phyloP scores from a whole-genome alignment of 2,329 filamentous ascomycete genomes.

The Fusarium nelsonii region DNA sequence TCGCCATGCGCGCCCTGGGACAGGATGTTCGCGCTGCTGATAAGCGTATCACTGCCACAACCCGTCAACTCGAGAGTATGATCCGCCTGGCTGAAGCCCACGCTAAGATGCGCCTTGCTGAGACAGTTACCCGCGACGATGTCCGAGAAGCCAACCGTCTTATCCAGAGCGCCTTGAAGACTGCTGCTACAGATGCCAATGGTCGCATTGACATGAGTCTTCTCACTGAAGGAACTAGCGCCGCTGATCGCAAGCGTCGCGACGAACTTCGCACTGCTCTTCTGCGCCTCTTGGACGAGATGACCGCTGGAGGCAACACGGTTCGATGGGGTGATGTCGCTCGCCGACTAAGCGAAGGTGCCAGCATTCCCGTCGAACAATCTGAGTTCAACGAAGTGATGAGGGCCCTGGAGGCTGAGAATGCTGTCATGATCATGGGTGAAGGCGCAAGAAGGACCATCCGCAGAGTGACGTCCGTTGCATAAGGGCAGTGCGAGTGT shows the following conservation, averaged over 20 bases:
- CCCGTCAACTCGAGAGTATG: slow-evolving; percentile 97
- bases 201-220: slow-evolving; percentile 97
- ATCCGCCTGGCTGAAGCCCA: slow-evolving; percentile 96
- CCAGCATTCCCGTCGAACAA: slow-evolving; percentile 77
- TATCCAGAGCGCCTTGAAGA: slow-evolving; percentile 94
- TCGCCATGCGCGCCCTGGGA: slow-evolving; percentile 94
- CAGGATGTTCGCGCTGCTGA: slow-evolving; percentile 88
- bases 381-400: slow-evolving; percentile 87
- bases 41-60: slow-evolving; percentile 97
- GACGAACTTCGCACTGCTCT: slow-evolving; percentile 87
- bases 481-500: slow-evolving; percentile 14
- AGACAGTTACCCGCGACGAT: slow-evolving; percentile 81
- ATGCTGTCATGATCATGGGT: slow-evolving; percentile 80
- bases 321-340: slow-evolving; percentile 85
- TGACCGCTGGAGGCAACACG: slow-evolving; percentile 74
- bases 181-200: slow-evolving; percentile 92
- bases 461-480: slow-evolving; percentile 72
- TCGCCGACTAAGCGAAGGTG: slow-evolving; percentile 77
- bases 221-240: slow-evolving; percentile 92
- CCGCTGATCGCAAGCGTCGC: slow-evolving; percentile 84
- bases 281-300: slow-evolving; percentile 81
- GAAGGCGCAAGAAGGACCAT: slow-evolving; percentile 88
- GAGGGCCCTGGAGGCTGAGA: slow-evolving; percentile 85
- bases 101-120: slow-evolving; percentile 93
- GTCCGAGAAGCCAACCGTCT: slow-evolving; percentile 92